Base-by-base conservation (phyloP, 768 basidiomycete genomes). In the Suillus subaureus region DNA sequence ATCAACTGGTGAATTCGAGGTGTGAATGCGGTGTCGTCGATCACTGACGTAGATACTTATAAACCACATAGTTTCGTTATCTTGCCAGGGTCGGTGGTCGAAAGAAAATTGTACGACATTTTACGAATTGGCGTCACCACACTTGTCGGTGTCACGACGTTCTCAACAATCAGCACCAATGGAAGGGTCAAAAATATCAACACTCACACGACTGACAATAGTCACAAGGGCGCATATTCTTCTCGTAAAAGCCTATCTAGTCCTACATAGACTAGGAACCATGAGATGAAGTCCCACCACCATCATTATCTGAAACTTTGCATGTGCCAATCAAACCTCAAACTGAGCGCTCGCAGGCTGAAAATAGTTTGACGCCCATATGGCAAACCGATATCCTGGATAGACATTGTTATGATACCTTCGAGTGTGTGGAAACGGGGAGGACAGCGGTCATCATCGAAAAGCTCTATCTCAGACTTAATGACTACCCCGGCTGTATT, bases 191-290 rank as follows among this genome's bases (percentile, higher is more conserved):
- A 55, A 55, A 21, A 21, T 33, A 54, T 31, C 18, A 28, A 52
- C 31, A 13, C 31, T 55, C 54, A 55, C 54, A 55, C 54, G 54
- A n/a, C 6, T 55, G 54, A n/a, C 54, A 55, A 55, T n/a, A 2
- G 31, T n/a, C 31, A n/a, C 5, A 33, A 12, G 21, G 21, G 21
- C 1, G 12, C 21, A 21, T n/a, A n/a, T 33, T 55, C 31, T 33
- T 11, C 54, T 6, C 13, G 6, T 15, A 11, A 23, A 49, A 49
- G 23, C 23, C 49, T 55, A 55, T 55, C 33, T 35, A n/a, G 21
- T 3, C 35, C 6, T 13, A n/a, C 33, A 55, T 4, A 55, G 21
- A 21, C 54, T 13, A 33, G 54, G 35, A 33, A 37, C 12, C 33
- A 33, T 55, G 31, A n/a, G 31, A 55, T 21, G 6, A 33, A 21